Evolutionary conservation across 805 yeast genomes (phyloP), one percentile per base, ranked within the genome.

Genomic region (Wickerhamomyces rabaulensis): DNA sequence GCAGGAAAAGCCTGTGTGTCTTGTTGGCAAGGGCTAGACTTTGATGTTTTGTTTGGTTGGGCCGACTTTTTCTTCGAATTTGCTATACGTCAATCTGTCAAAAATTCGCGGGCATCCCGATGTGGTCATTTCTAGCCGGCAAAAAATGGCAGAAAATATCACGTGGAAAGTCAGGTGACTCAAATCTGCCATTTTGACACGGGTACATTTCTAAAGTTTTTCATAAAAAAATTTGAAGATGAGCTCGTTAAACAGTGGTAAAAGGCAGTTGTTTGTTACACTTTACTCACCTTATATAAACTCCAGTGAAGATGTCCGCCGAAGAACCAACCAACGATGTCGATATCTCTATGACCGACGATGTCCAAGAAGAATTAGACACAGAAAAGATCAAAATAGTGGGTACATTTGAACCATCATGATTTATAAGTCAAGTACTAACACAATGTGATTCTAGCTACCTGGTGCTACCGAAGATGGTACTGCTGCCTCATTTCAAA

Each of bases 391-490:
- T 57, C 46, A 56, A 54, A 39, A 54, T 56, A 29, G 51, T 48
- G 41, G 12, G 49, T 39, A 2, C 9, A 10, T 19, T 20, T 3
- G n/a, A 9, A 21, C 17, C 17, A 13, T 12, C 9, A 31, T 17
- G 20, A 39, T 19, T 27, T 40, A 4, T 29, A 17, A 16, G 37
- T 27, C 42, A 37, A 19, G 9, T 37, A 45, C 45, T 41, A 38
- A 43, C 38, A 43, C 38, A 15, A 1, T 3, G 19, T 12, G 8
- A 20, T 12, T 6, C 13, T 22, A 52, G 50, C 78, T 90, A 37
- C 92, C 96, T 22, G 97, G 97, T 6, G 79, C 92, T 10, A 77
- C 95, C 3, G 94, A 87, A 53, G 98, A 94, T 63, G 97, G 97
- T 40, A 78, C 92, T 39, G 90, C 96, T 23, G 97, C 96, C 1